Base-by-base conservation (phyloP, 1,139 yeast genomes). In the Sugiyamaella castrensis region DNA sequence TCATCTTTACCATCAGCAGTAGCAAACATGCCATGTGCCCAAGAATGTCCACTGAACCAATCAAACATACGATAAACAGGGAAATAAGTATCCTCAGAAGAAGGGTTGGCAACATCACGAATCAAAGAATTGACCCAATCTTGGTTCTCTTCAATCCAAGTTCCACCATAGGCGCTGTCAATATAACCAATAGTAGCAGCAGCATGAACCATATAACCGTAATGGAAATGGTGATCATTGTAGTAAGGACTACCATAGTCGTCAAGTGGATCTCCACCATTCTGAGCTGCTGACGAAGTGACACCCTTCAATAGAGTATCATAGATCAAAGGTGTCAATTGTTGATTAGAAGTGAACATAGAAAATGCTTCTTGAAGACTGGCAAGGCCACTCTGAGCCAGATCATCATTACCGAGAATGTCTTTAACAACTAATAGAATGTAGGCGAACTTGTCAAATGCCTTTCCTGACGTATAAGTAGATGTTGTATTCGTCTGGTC, bases 141-240 rank as follows among this genome's bases (percentile, higher is more conserved):
- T 62, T 79, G 75, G 67, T 84, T 81, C 24, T 79, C 80, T 40
- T 68, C 59, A 9, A 79, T 82, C 92, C 94, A 86, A 11, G 77
- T 71, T 35, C 87, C 87, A 40, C 83, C 83, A 38, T 68, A 61
- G 54, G 77, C 71, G 26, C 71, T 63, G 65, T 86, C 94, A 37
- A 84, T 75, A 54, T 79, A 72, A 12, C 85, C 92, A 47, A 85
- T 74, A 42, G 84, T 75, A 2, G 94, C 92, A 7, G 91, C 89
- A 8, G 92, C 84, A 59, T 84, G 89, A 47, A 86, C 75, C 59
- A 77, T 78, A 67, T 85, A 85, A 26, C 92, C 91, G 63, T 83
- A 85, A 61, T 86, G 92, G 79, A 84, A 85, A 62, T 85, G 92
- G 61, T 82, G 92, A 65, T 85, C 92, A 58, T 84, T 85, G 68